Percentiles rank a stretch among this genome's conserved stretches.
Conservation (phyloP, 805 yeast species). For the Cyberlindnera samutprakarnensis region DNA sequence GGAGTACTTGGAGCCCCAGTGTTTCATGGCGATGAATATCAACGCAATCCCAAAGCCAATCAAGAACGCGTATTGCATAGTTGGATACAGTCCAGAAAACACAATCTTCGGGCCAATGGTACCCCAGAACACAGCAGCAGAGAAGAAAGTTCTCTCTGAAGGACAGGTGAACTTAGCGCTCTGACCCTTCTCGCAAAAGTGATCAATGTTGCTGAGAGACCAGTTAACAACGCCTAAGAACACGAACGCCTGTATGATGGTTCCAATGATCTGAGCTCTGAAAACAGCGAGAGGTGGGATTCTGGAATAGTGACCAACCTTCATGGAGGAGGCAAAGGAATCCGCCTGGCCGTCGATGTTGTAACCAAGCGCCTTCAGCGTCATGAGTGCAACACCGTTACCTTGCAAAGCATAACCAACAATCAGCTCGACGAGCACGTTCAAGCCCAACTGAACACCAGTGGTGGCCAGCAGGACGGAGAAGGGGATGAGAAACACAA, state of each 20-base stretch:
- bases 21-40: slow-evolving; percentile 23
- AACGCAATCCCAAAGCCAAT: slow-evolving; percentile 37
- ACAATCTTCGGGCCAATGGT: slow-evolving; percentile 50
- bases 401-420: slow-evolving; percentile 46
- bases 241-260: slow-evolving; percentile 23
- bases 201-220: slow-evolving; percentile 26
- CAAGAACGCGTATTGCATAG: slow-evolving; percentile 56
- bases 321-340: slow-evolving; percentile 41
- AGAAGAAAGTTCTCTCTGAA: slow-evolving; percentile 33
- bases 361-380: slow-evolving; percentile 49
- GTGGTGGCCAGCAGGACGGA: slow-evolving; percentile 40
- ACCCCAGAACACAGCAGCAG: slow-evolving; percentile 40
- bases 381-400: slow-evolving; percentile 45
- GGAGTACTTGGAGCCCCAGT: slow-evolving; percentile 15
- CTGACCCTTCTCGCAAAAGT: slow-evolving; percentile 29
- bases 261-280: slow-evolving; percentile 34
- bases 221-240: slow-evolving; percentile 28
- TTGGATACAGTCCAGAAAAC: slow-evolving; percentile 53
- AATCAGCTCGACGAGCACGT: slow-evolving; percentile 48
- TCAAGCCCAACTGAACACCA: slow-evolving; percentile 40
- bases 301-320: slow-evolving; percentile 41
- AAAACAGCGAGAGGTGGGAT: slow-evolving; percentile 54
- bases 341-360: slow-evolving; percentile 61
- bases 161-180: slow-evolving; percentile 34
- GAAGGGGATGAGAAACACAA: slow-evolving; percentile 44